Base-by-base conservation (phyloP, 495 filamentous ascomycete species). In the Thozetella sp. region DNA sequence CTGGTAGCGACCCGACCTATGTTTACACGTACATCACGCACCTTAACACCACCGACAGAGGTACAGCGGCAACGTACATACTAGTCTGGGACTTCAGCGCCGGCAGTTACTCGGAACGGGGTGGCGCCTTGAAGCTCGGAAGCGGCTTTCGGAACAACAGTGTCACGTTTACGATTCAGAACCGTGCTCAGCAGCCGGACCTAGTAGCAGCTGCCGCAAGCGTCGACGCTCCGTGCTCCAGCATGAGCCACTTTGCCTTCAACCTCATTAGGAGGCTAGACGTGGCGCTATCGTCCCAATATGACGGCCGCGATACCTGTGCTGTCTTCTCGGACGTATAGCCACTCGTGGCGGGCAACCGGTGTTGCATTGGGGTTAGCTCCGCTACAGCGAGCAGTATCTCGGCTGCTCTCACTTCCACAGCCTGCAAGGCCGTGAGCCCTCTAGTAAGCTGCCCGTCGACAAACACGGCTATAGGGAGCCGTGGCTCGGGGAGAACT, bases 191-290 rank as follows among this genome's bases (percentile, higher is more conserved):
- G 58, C 27, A 58, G 58, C 40, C 58, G 12, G 68, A 72, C 54
- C 60, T 75, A 24, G 65, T 68, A 43, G 63, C 72, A 34, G 68
- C 64, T 22, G 72, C 71, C 1, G 56, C 30, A 51, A 51, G 46
- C 46, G n/a, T 17, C 13, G 52, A 10, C 55, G 43, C n/a, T 23
- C 20, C 15, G 11, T 58, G 56, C 45, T 17, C 56, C 45, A 25
- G 26, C 46, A 52, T 23, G 15, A 56, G 57, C 37, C 63, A 67
- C 24, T 52, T 61, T 55, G 54, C 57, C 45, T 65, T 67, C 62
- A 66, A 72, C 55, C 60, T 73, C 19, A 66, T 67, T 3, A 65
- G 66, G 20, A 68, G 50, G 3, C 55, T 68, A 52, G 15, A 52
- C 22, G 52, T 63, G 43, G 9, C 45, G 24, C 34, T 22, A 15